A percentile compares a stretch with the other conserved stretches of the same genome.
Conservation (phyloP, 164 flowering plant species). For the Berberis vulgaris region DNA sequence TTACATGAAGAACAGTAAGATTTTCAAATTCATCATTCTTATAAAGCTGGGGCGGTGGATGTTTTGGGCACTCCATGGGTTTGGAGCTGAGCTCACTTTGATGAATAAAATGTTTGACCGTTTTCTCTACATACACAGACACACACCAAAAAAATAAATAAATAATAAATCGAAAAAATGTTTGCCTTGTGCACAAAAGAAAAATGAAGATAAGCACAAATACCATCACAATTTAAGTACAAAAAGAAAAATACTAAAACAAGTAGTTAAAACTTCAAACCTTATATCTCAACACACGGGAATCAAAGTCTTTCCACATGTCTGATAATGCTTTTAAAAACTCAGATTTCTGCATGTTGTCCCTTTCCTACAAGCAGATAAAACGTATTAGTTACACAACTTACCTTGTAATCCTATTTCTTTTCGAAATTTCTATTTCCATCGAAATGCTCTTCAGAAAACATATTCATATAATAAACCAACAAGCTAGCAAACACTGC, state of each 20-base stretch:
- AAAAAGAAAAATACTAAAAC: no score
- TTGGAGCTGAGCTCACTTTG: no score
- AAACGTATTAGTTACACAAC: neutral
- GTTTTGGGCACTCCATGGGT: no score
- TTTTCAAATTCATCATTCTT: no score
- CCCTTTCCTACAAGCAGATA: slow-evolving; percentile 71
- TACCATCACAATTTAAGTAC: neutral
- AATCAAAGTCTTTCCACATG: slow-evolving; percentile 99
- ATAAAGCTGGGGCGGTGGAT: no score
- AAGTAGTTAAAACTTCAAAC: slow-evolving; percentile 25
- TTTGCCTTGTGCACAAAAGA: no score
- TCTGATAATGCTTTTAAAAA: slow-evolving; percentile 89
- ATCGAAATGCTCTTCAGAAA: slow-evolving; percentile 1
- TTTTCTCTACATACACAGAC: no score
- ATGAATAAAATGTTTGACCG: no score
- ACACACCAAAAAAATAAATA: no score
- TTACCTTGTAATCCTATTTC: neutral
- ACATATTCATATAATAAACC: neutral
- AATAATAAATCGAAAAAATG: no score
- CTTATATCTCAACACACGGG: slow-evolving; percentile 94
- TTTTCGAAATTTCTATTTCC: neutral
- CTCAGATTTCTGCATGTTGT: slow-evolving; percentile 98
- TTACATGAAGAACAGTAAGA: no score
- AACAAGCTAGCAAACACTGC: slow-evolving; percentile 10
- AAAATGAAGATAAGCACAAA: no score